Evolutionary conservation across 495 filamentous ascomycete species (phyloP), one percentile per base, ranked within the genome.

Genomic region (Penicillium malachiteum): DNA sequence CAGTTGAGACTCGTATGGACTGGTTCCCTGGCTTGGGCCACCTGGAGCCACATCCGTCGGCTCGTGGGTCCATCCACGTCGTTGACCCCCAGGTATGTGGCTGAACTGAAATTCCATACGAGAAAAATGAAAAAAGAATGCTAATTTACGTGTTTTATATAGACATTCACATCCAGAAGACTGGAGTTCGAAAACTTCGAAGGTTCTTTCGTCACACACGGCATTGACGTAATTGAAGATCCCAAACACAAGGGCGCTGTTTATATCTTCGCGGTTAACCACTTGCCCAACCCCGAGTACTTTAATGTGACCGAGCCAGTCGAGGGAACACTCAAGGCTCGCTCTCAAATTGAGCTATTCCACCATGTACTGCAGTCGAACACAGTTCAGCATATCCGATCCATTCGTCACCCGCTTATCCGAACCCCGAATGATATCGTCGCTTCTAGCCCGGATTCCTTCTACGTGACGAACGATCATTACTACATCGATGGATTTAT

Each of bases 391-490:
- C 65, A 81, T 71, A 55, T 81, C 60, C 60, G 73, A 75, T 78
- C 76, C 0, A 70, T 78, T 47, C 46, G 49, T 0, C 74, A 78
- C 56, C 62, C 68, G 7, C 53, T 79, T 21, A 76, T 86, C 55
- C 58, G 67, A n/a, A 85, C 84, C 0, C 84, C 84, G 1, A 87
- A 87, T 62, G 84, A 86, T 51, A 55, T 87, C 45, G 71, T 78
- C 45, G 81, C 80, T 30, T 57, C 64, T 11, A 77, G 69, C 32
- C 73, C 78, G 11, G 59, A 54, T 42, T 77, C 78, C 0, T 72
- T 86, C 63, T 82, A 81, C 59, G 76, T 84, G 5, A 86, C 82
- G 6, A 87, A 87, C 57, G 84, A 86, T 60, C 83, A 87, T 57
- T 72, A 65, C 59, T 76, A 85, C 60, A 69, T 70, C 10, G 67